phyloP scores from a whole-genome alignment of 768 basidiomycete genomes.

The Arthromyces matolae region DNA sequence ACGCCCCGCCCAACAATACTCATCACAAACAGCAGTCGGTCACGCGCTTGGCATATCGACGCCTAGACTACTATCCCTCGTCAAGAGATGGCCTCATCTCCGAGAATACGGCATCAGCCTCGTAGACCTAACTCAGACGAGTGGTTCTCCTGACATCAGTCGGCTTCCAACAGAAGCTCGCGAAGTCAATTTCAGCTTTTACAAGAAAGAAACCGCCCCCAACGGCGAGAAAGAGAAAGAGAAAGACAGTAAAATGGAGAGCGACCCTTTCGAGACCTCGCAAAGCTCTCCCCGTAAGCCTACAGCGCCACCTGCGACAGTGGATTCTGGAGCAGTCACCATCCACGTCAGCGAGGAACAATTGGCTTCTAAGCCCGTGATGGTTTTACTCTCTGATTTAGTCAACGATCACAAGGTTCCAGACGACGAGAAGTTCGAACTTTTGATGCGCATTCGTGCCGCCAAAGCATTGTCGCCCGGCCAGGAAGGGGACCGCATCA shows the following conservation, averaged over 20 bases:
- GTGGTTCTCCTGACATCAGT: conserved; percentile 50
- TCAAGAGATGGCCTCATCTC: conserved; percentile 79
- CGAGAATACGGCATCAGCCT: conserved; percentile 79
- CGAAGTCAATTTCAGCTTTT: conserved; percentile 80
- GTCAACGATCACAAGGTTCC: conserved; percentile 68
- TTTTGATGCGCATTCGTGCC: conserved; percentile 81
- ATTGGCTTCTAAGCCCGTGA: conserved; percentile 57
- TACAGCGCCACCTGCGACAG: conserved; percentile 25
- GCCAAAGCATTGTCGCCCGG: conserved; percentile 64
- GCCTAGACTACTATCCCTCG: conserved; percentile 75
- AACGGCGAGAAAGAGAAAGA: conserved; percentile 33
- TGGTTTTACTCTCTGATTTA: conserved; percentile 73
- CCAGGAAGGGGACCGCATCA: conserved; percentile 63
- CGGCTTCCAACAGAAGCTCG: conserved; percentile 68
- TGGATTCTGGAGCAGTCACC: conserved; percentile 49
- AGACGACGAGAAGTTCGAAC: conserved; percentile 81
- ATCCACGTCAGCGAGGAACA: conserved; percentile 62
- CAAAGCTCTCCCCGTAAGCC: conserved; percentile 49
- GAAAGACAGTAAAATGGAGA: conserved; percentile 45
- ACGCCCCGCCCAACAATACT: conserved; percentile 94
- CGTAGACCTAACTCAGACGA: conserved; percentile 62
- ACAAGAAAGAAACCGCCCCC: conserved; percentile 49
- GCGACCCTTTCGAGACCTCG: conserved; percentile 38
- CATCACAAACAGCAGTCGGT: conserved; percentile 79
- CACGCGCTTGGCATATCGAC: conserved; percentile 80